Evolutionary conservation across 306 rosid species (phyloP).

Genomic region (Vachellia collinsii): DNA sequence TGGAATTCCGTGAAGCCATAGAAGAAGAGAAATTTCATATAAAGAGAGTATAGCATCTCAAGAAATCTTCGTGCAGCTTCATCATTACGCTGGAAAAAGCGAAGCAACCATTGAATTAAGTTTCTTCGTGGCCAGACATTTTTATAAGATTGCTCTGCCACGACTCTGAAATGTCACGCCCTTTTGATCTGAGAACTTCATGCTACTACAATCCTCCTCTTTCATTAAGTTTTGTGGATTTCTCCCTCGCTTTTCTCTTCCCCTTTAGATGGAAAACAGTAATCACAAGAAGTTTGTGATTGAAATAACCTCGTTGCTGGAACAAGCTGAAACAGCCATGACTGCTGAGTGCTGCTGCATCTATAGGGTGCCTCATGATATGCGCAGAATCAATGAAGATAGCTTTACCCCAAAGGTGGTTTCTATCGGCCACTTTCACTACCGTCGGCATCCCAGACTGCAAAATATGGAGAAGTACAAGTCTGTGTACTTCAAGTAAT

Average conservation of each 20-base stretch:
- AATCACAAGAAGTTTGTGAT: background rate
- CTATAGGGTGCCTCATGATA: constrained; percentile 31
- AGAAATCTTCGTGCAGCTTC: too few relatives aligned
- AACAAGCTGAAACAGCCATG: background rate
- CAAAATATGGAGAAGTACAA: too few relatives aligned
- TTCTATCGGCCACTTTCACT: background rate
- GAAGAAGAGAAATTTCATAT: background rate
- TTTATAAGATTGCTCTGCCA: background rate
- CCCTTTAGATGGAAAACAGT: background rate
- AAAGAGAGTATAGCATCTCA: too few relatives aligned
- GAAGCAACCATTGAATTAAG: background rate
- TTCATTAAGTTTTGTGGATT: background rate
- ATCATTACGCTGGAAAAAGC: too few relatives aligned
- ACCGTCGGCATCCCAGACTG: too few relatives aligned
- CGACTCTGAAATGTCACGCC: too few relatives aligned
- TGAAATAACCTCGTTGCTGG: background rate
- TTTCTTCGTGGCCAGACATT: background rate
- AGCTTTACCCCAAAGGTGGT: background rate
- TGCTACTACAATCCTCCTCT: too few relatives aligned
- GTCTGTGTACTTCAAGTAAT: too few relatives aligned
- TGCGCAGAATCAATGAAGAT: constrained; percentile 25
- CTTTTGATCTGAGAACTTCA: too few relatives aligned
- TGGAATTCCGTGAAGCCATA: background rate
- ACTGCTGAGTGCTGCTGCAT: constrained; percentile 25
- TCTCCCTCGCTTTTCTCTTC: background rate